These are phyloP conservation scores for Fulvia fulva DNA, from an alignment of 2,329 filamentous ascomycete genomes.

Conservation along the genomic window DNA sequence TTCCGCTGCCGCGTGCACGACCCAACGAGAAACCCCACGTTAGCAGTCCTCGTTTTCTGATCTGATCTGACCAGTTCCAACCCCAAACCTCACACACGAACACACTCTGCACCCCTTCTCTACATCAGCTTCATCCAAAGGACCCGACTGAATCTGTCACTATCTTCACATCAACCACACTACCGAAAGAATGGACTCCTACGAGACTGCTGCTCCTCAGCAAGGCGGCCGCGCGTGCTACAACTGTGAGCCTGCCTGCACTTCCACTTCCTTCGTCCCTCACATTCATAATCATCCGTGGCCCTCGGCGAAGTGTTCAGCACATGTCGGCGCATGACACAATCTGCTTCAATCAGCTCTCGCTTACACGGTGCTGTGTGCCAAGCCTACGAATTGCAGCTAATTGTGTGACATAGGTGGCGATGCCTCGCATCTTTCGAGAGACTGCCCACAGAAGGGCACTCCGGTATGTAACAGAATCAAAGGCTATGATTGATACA, in stretches of 20 bases:
- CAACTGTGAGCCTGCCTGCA: conserved; percentile 50
- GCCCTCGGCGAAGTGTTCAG: not conserved
- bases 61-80: not conserved
- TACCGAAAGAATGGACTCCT: conserved; percentile 45
- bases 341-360: not conserved
- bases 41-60: not conserved
- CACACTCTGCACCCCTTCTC: not conserved
- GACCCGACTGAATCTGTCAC: not conserved
- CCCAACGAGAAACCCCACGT: too few relatives aligned
- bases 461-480: conserved; percentile 24
- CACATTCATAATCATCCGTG: not conserved
- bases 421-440: conserved; percentile 47
- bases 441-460: conserved; percentile 50
- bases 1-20: too few relatives aligned
- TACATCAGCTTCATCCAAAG: conserved; percentile 5
- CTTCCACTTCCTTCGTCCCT: not conserved
- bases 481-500: conserved; percentile 26
- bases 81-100: not conserved
- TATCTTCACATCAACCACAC: conserved; percentile 9
- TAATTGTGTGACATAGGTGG: conserved; percentile 38
- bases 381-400: conserved; percentile 18
- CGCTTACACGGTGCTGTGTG: conserved; percentile 3
- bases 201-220: conserved; percentile 30
- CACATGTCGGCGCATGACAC: not conserved
- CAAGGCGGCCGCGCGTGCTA: conserved; percentile 52